Evolutionary conservation across 108 stramenopile genomes (phyloP), one percentile per base, ranked within the genome.

Genomic region (Ochromonas danica): DNA sequence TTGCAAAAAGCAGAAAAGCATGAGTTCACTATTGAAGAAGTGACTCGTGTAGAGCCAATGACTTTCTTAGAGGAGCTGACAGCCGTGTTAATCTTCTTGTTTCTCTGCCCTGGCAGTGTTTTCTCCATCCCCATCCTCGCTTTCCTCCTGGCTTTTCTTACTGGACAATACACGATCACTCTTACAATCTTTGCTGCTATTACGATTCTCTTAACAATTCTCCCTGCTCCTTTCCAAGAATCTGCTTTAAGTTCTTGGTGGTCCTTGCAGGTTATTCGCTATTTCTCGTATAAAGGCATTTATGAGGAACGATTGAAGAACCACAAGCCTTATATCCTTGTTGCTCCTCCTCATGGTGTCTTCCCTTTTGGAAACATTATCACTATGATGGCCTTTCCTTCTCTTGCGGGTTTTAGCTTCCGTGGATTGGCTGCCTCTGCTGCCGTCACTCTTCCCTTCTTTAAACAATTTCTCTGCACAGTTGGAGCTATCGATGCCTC

Each of bases 311-410:
- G 70, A 25, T 10, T 80, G 25, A 33, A 31, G 27, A 75, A 36
- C 39, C n/a, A 71, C 27, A 70, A 39, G 27, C 71, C 38, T 22
- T 57, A 71, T 31, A 80, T 80, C 6, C 63, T 80, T 6, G 79
- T 80, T 3, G 79, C 80, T 33, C 82, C 79, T 33, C 14, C 82
- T 25, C 42, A 72, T 71, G 62, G 79, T 25, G 67, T 80, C 33
- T 42, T 57, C 45, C 82, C 82, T 0, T 30, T 83, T 42, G 79
- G 79, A 39, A 83, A 83, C 71, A 3, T 83, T 28, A 2, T 78
- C 30, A 71, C 79, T 35, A 67, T 83, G 35, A 78, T 79, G 6
- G 70, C 79, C 1, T 71, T 83, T 27, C 79, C 62, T 30, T 0
- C 51, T 17, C 10, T 79, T 0, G 39, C 62, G 40, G 82, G 82